Conservation (phyloP, 176 grass and related monocot species). For the Oropetium thomaeum region DNA sequence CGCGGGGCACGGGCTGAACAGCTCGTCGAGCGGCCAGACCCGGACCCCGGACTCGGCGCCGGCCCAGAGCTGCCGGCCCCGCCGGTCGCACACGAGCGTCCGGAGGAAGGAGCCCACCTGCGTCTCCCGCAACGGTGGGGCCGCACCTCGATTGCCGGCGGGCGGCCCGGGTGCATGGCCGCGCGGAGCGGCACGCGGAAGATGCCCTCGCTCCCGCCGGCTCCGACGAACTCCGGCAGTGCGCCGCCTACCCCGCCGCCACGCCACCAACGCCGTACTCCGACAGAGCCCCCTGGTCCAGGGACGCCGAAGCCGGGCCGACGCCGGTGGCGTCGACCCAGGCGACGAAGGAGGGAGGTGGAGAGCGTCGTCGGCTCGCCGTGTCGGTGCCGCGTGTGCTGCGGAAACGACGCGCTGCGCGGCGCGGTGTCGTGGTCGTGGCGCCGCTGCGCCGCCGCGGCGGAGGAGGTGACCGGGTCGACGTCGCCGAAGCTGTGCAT, state of each 20-base stretch:
- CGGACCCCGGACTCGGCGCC: constrained; percentile 69
- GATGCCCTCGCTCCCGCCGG: constrained; percentile 58
- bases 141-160: constrained; percentile 72
- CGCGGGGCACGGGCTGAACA: constrained; percentile 31
- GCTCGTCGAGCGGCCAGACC: constrained; percentile 55
- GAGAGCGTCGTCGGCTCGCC: neutral
- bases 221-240: constrained; percentile 68
- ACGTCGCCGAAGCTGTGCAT: constrained; percentile 50
- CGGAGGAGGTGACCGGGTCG: too few species aligned
- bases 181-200: constrained; percentile 74
- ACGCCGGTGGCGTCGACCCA: neutral
- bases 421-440: constrained; percentile 22
- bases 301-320: constrained; percentile 1
- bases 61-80: constrained; percentile 61
- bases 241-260: constrained; percentile 18
- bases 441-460: neutral
- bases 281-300: constrained; percentile 42
- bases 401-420: constrained; percentile 7
- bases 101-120: constrained; percentile 87
- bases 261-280: too few species aligned
- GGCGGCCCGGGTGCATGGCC: constrained; percentile 64
- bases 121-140: constrained; percentile 79
- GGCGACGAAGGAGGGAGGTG: neutral
- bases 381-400: neutral
- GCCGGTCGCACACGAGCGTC: constrained; percentile 46